Percentiles rank a stretch among this genome's conserved stretches.
Evolutionary conservation across 2,329 filamentous ascomycete genomes (phyloP).

Genomic region (Fusarium sp.): DNA sequence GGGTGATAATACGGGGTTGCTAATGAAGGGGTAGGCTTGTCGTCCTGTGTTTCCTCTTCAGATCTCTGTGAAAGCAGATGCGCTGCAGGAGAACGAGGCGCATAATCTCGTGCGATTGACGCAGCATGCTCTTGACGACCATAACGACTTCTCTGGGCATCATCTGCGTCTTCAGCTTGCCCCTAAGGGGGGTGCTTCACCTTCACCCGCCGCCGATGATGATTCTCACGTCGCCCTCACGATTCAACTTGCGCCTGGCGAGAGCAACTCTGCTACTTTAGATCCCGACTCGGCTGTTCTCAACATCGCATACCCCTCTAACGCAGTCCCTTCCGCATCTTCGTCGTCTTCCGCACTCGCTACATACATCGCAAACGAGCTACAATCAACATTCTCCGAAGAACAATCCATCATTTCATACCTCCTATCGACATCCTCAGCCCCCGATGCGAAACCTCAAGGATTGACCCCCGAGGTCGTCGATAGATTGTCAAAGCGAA

Average conservation of each 20-base stretch:
- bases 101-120: conserved; percentile 80
- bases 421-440: conserved; percentile 68
- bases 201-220: conserved; percentile 46
- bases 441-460: conserved; percentile 55
- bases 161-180: conserved; percentile 68
- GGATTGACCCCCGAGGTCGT: conserved; percentile 60
- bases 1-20: neutral
- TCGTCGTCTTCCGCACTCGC: conserved; percentile 79
- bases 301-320: conserved; percentile 79
- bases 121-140: conserved; percentile 85
- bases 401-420: conserved; percentile 88
- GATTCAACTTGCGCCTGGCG: conserved; percentile 74
- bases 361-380: conserved; percentile 78
- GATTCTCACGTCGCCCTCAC: conserved; percentile 69
- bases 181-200: conserved; percentile 35
- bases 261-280: conserved; percentile 68
- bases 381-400: conserved; percentile 83
- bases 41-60: conserved; percentile 87
- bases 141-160: conserved; percentile 86
- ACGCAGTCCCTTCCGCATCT: conserved; percentile 71
- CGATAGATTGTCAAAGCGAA: conserved; percentile 72
- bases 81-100: conserved; percentile 72
- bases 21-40: conserved; percentile 72
- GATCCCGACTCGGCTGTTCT: conserved; percentile 76
- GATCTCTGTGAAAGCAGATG: conserved; percentile 77